Conservation (phyloP, 495 filamentous ascomycete genomes). For the Elaphomyces granulatus region DNA sequence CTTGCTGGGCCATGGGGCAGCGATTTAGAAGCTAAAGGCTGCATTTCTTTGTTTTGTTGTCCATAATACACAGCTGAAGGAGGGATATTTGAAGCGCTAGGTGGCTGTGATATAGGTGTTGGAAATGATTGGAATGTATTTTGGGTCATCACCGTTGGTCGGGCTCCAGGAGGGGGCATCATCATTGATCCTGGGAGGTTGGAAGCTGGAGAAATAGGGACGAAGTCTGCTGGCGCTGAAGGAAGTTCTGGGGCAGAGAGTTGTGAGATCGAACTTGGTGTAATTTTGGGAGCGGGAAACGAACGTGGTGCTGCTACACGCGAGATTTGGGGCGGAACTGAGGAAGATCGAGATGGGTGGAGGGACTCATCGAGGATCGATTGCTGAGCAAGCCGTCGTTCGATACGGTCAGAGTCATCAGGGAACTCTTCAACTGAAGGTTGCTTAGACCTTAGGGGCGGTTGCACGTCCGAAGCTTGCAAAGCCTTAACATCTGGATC, state of each 20-base stretch:
- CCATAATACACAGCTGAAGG: neutral
- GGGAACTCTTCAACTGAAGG: conserved; percentile 42
- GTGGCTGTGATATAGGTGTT: conserved; percentile 19
- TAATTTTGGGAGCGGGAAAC: conserved; percentile 6
- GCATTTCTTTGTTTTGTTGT: neutral
- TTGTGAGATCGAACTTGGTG: conserved; percentile 7
- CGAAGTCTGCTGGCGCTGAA: conserved; percentile 24
- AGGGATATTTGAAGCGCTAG: conserved; percentile 14
- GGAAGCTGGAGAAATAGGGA: conserved; percentile 13
- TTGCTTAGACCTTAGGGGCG: conserved; percentile 31
- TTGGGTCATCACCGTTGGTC: neutral
- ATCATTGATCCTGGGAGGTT: conserved; percentile 8
- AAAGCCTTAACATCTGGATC: conserved; percentile 48
- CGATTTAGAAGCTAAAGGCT: neutral
- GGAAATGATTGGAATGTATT: conserved; percentile 33
- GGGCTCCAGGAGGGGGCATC: neutral
- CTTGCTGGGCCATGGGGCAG: neutral
- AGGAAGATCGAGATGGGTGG: conserved; percentile 36
- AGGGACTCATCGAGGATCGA: conserved; percentile 34
- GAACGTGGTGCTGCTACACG: conserved; percentile 14
- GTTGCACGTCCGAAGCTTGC: conserved; percentile 22
- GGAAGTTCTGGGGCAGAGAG: conserved; percentile 24
- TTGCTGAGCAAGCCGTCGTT: conserved; percentile 21
- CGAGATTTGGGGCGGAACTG: conserved; percentile 23
- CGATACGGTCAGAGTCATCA: conserved; percentile 32